Evolutionary conservation across 257 asterid genomes (phyloP).

Genomic region (Plectranthus barbatus): DNA sequence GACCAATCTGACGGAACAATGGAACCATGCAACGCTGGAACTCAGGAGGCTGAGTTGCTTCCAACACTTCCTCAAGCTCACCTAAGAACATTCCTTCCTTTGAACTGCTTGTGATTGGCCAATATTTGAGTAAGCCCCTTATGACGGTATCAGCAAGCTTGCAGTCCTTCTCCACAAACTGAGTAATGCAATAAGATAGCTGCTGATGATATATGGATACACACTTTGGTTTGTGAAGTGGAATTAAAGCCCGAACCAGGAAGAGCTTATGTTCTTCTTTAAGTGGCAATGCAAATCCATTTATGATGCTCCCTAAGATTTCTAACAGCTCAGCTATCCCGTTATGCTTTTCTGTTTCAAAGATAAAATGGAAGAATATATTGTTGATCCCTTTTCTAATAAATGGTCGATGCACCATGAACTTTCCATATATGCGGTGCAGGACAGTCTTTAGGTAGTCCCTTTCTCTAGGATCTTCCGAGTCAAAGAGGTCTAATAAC

Average conservation of each 20-base stretch:
- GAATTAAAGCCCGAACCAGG: slow-evolving; percentile 64
- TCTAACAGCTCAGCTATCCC: slow-evolving; percentile 81
- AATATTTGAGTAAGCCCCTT: slow-evolving; percentile 21
- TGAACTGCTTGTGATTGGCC: slow-evolving; percentile 25
- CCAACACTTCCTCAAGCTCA: slow-evolving; percentile 25
- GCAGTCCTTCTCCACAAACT: slow-evolving; percentile 27
- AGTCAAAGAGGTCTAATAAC: slow-evolving; percentile 67
- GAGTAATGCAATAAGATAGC: slow-evolving; percentile 23
- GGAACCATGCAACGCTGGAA: slow-evolving; percentile 28
- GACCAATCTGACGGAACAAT: slow-evolving; percentile 21
- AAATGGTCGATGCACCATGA: slow-evolving; percentile 83
- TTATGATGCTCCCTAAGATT: slow-evolving; percentile 74
- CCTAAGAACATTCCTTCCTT: slow-evolving; percentile 31
- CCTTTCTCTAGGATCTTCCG: slow-evolving; percentile 79
- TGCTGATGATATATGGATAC: slow-evolving; percentile 23
- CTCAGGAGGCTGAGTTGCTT: slow-evolving; percentile 25
- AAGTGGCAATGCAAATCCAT: slow-evolving; percentile 72
- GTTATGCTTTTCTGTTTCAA: slow-evolving; percentile 73
- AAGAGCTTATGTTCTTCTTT: slow-evolving; percentile 78
- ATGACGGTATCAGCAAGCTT: slow-evolving; percentile 25
- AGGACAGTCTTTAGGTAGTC: slow-evolving; percentile 72
- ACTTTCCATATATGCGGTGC: slow-evolving; percentile 74
- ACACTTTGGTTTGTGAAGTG: slow-evolving; percentile 46
- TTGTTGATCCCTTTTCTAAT: slow-evolving; percentile 63
- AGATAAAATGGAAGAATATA: slow-evolving; percentile 58